Evolutionary conservation across 495 filamentous ascomycete species (phyloP).

Genomic region (Lasiosphaeria ovina): DNA sequence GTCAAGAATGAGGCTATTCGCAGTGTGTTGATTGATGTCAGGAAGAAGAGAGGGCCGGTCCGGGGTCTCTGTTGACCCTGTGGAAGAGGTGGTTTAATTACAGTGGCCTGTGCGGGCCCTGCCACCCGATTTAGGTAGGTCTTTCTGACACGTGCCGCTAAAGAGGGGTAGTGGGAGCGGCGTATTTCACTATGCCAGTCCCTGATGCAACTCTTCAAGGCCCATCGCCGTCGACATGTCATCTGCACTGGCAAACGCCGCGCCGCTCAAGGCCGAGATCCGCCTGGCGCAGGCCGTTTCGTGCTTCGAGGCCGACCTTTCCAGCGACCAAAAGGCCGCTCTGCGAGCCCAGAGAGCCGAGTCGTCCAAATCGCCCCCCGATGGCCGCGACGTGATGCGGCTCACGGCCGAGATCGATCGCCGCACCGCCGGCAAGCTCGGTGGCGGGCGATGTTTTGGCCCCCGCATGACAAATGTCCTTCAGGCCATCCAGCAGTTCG

Average conservation of each 20-base stretch:
- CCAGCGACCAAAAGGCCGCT: conserved; percentile 34
- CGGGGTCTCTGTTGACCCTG: no score
- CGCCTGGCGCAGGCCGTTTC: conserved; percentile 42
- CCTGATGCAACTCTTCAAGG: no score
- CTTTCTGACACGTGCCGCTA: no score
- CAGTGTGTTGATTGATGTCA: no score
- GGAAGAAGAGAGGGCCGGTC: no score
- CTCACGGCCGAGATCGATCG: conserved; percentile 44
- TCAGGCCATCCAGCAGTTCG: conserved; percentile 44
- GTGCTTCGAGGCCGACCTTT: conserved; percentile 40
- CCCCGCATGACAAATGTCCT: conserved; percentile 43
- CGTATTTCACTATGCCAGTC: no score
- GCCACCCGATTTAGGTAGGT: no score
- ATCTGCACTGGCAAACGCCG: conserved; percentile 6
- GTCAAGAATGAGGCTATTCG: no score
- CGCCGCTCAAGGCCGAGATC: conserved; percentile 36
- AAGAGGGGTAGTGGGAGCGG: no score
- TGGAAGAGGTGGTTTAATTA: no score
- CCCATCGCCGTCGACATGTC: not conserved
- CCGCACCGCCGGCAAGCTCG: conserved; percentile 16
- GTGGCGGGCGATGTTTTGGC: conserved; percentile 39
- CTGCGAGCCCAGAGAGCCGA: conserved; percentile 23
- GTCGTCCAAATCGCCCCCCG: conserved; percentile 25
- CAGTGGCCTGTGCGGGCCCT: no score
- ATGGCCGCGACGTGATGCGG: conserved; percentile 39